These are phyloP conservation scores for Cystobasidium sp. DNA, from an alignment of 1,284 basidiomycete species.

Conservation along the genomic window DNA sequence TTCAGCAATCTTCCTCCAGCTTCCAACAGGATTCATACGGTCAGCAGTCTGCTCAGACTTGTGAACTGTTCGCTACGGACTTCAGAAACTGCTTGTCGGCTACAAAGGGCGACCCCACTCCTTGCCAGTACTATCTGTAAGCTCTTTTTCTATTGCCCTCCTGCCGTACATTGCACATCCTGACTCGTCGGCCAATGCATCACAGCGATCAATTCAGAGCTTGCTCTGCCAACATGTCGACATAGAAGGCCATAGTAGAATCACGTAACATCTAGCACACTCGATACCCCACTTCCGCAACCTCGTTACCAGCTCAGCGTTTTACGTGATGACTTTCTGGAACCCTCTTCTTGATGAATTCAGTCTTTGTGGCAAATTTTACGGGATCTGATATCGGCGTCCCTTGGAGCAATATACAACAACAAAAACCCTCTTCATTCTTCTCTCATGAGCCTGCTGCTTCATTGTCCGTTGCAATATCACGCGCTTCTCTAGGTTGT, in stretches of 20 bases:
- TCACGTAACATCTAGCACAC: background rate
- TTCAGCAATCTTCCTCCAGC: constrained; percentile 15
- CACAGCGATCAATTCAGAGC: constrained; percentile 57
- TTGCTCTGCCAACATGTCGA: constrained; percentile 58
- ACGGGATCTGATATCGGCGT: too few species aligned
- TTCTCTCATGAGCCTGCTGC: too few species aligned
- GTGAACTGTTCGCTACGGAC: constrained; percentile 52
- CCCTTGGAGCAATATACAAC: too few species aligned
- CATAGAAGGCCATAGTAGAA: constrained; percentile 57
- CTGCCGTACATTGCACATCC: background rate
- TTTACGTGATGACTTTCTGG: too few species aligned
- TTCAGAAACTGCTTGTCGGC: constrained; percentile 62
- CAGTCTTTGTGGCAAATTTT: too few species aligned
- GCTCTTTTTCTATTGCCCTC: constrained; percentile 29
- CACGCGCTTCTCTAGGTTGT: background rate
- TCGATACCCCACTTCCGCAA: background rate
- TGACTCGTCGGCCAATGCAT: background rate
- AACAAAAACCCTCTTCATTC: too few species aligned
- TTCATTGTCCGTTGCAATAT: too few species aligned
- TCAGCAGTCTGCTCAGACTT: constrained; percentile 15
- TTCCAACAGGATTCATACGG: constrained; percentile 16
- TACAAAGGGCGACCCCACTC: constrained; percentile 62
- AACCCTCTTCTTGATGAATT: too few species aligned
- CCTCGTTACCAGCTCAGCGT: background rate
- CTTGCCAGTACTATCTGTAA: constrained; percentile 65